Evolutionary conservation across 139 green algal species (phyloP).

Genomic region (Chlorella sp.): DNA sequence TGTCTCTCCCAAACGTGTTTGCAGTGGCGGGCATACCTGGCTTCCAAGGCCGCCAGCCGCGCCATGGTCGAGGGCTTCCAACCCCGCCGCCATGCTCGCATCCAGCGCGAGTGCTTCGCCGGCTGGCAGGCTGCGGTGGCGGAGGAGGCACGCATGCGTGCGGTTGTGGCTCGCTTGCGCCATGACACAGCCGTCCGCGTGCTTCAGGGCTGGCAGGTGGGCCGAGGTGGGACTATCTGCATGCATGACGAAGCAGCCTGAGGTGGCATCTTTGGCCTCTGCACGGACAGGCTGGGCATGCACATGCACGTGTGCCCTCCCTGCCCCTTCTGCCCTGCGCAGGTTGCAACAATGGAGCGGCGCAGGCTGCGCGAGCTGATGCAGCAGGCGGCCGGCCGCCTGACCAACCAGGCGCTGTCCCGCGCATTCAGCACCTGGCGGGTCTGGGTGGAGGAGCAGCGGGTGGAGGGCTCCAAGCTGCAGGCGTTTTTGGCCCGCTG

Average conservation of each 20-base stretch:
- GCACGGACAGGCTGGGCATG: no score
- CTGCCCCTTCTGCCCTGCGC: background rate
- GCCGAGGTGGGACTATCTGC: background rate
- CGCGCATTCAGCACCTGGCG: background rate
- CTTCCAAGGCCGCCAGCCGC: background rate
- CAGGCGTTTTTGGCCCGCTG: background rate
- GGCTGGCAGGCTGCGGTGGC: background rate
- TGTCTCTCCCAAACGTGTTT: no score
- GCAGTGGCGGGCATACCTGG: conserved; percentile 1
- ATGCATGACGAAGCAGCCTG: background rate
- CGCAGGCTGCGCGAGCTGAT: background rate
- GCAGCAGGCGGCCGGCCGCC: background rate
- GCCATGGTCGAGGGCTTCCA: background rate
- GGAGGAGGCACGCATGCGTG: background rate
- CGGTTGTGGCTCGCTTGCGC: background rate
- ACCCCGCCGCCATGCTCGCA: background rate
- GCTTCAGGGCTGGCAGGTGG: conserved; percentile 5
- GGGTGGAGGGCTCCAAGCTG: background rate
- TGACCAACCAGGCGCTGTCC: background rate
- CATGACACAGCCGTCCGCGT: background rate
- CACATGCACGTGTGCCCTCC: no score
- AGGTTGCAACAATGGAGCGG: background rate
- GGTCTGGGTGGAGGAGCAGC: background rate
- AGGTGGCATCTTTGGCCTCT: background rate
- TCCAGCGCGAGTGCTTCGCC: background rate